These are phyloP conservation scores for Ceratonia siliqua DNA, from an alignment of 306 rosid species.

Conservation along the genomic window DNA sequence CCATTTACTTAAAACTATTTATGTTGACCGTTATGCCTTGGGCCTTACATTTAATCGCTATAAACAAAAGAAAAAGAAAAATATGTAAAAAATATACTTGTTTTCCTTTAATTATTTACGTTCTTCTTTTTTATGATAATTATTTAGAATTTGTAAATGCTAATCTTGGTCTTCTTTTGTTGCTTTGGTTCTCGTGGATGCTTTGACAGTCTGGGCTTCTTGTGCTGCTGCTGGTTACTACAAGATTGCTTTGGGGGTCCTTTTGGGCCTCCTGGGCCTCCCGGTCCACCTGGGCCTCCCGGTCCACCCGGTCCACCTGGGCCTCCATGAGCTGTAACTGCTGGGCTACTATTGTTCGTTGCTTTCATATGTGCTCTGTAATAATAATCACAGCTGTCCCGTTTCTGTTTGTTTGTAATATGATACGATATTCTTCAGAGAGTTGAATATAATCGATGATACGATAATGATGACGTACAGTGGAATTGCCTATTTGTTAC, in stretches of 20 bases:
- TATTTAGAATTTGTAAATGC: not conserved
- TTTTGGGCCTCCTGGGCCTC: constrained; percentile 40
- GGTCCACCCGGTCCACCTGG: constrained; percentile 35
- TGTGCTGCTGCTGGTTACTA: constrained; percentile 67
- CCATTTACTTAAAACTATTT: too few relatives aligned
- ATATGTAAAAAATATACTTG: not conserved
- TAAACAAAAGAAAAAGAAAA: not conserved
- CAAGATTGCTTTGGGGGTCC: constrained; percentile 63
- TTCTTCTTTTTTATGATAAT: too few relatives aligned
- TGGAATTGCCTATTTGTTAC: too few relatives aligned
- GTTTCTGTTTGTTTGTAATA: constrained; percentile 16
- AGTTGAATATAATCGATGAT: not conserved
- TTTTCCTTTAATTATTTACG: not conserved
- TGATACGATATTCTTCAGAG: not conserved
- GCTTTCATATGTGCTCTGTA: not conserved
- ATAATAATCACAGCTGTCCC: not conserved
- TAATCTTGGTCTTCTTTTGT: not conserved
- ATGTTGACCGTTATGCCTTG: too few relatives aligned
- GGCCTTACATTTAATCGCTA: not conserved
- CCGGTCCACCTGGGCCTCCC: constrained; percentile 39
- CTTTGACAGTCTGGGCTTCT: constrained; percentile 42
- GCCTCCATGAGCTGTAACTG: constrained; percentile 27
- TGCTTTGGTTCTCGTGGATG: not conserved
- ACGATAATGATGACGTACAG: too few relatives aligned
- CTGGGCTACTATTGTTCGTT: too few relatives aligned